Evolutionary conservation across 2,329 filamentous ascomycete genomes (phyloP), one percentile per base, ranked within the genome.

Genomic region (Hymenoscyphus scutula): DNA sequence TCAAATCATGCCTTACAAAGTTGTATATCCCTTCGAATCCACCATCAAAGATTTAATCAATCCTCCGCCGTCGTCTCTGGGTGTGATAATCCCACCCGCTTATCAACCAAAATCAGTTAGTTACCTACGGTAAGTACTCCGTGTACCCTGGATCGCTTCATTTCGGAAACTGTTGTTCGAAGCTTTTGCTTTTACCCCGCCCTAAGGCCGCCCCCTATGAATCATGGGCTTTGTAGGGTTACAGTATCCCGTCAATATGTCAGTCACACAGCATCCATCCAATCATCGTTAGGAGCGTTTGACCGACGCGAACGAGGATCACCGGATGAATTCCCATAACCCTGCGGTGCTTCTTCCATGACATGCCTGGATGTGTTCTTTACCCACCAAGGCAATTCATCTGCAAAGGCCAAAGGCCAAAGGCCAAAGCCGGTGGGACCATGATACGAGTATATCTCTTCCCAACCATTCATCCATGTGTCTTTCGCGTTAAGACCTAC

Each of bases 1-100:
- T 92, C 72, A 85, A 85, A 29, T 72, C 73, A 38, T 88, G 86
- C 1, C 76, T 91, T 61, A 79, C 84, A 74, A 83, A 79, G 66
- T 77, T 90, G 69, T 68, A 82, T 38, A 76, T 81, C 10, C 30
- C 41, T 37, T 13, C 27, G 1, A 34, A 29, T 30, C 53, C 60
- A 5, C 65, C 68, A 65, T 68, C 70, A 3, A 73, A 74, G 59
- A 65, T 74, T 25, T 74, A 58, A 67, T 38, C 8, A 29, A n/a
- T 23, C 58, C 41, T 6, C 19, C 19, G 45, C n/a, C 23, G 1
- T 51, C 45, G 10, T 25, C 45, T 51, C 19, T 51, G n/a, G n/a
- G n/a, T n/a, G n/a, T n/a, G n/a, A n/a, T n/a, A n/a, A n/a, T 17
- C 34, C 4, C 17, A 37, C 17, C 34, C 45, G 23, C 45, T 30